Conservation (phyloP, 257 asterid species). For the Nicotiana knightiana region DNA sequence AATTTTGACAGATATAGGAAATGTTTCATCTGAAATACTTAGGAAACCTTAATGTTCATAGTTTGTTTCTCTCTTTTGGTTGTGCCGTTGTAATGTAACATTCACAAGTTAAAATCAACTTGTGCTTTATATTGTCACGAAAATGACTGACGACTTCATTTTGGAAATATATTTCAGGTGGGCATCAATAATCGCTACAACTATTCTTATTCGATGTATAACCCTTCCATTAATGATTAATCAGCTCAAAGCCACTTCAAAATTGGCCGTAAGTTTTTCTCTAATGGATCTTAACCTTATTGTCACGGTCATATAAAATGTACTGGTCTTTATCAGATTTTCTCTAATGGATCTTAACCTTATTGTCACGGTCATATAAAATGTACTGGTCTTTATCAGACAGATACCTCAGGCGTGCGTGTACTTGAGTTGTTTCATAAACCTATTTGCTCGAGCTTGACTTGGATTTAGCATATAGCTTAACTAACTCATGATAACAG, state of each 20-base stretch:
- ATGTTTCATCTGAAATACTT: background rate
- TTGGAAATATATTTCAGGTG: conserved; percentile 50
- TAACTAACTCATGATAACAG: no score
- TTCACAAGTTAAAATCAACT: background rate
- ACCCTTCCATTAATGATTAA: conserved; percentile 63
- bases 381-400: background rate
- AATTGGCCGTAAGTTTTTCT: conserved; percentile 55
- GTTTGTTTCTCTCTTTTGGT: background rate
- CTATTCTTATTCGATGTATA: conserved; percentile 52
- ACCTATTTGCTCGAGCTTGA: no score
- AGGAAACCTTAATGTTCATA: background rate
- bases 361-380: background rate
- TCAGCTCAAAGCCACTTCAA: conserved; percentile 73
- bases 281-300: background rate
- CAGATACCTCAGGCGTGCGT: background rate
- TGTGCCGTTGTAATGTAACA: background rate
- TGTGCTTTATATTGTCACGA: background rate
- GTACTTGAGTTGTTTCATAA: background rate
- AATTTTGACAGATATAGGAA: background rate
- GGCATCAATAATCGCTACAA: conserved; percentile 62
- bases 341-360: background rate
- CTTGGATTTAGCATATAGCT: no score
- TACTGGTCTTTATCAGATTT: background rate
- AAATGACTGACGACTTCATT: background rate
- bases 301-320: background rate